Base-by-base conservation (phyloP, 2,329 filamentous ascomycete species). In the Aspergillus aculeatinus region DNA sequence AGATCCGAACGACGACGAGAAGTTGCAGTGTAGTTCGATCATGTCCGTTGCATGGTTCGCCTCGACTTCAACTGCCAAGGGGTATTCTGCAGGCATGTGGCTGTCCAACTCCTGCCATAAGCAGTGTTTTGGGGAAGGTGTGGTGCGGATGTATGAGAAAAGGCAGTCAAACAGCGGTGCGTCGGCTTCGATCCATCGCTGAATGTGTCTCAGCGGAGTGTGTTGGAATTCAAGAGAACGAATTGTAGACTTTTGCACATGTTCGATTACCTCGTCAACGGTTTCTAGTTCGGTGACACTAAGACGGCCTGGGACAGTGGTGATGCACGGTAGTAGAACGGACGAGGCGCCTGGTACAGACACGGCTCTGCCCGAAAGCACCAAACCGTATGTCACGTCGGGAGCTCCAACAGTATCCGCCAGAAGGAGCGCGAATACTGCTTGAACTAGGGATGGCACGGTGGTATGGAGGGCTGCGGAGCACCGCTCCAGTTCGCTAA, bases 241-340 rank as follows among this genome's bases (percentile, higher is more conserved):
- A n/a, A 66, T 65, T 11, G 63, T 66, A 27, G 62, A 62, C 39
- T 67, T 65, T 33, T 71, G 71, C 21, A 72, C 62, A 3, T 55
- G 33, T 11, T 54, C 55, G 21, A 74, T 59, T 1, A 70, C 62
- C 1, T 73, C 68, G 9, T 57, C 59, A 19, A 72, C 61, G 0
- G 66, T 70, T 2, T 42, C n/a, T 12, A 70, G 47, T 5, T 60
- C 57, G 2, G 53, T 55, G 11, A 70, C 65, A 50, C 69, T 64
- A 10, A 77, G 66, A n/a, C 74, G 71, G 27, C 68, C 69, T 2
- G 75, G 74, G 21, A 77, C 69, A 5, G 75, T 77, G 2, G 71
- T 74, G 44, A 77, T 74, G 51, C 74, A 76, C 11, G 75, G 75
- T 16, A 72, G 63, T 5, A 75, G 61, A 11, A 77, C 72, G 0